Conservation (phyloP, 805 yeast species). For the Schizosaccharomyces japonicus region DNA sequence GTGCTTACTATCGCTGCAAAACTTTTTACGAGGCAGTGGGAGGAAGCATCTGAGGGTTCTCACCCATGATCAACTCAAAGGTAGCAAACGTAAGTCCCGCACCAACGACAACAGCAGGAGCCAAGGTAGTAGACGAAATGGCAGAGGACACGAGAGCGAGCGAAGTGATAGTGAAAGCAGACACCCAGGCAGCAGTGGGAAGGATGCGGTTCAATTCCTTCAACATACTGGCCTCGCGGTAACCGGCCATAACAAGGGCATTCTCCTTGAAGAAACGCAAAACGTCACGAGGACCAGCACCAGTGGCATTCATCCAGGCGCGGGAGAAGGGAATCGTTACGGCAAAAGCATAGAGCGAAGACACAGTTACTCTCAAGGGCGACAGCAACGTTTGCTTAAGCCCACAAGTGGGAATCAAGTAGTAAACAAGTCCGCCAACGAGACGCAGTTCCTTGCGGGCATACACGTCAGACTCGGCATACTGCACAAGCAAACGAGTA, state of each 20-base stretch:
- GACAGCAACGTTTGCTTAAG: conserved; percentile 66
- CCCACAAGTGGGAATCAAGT: conserved; percentile 81
- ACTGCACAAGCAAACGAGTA: conserved; percentile 1
- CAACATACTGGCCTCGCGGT: conserved; percentile 79
- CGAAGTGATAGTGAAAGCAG: conserved; percentile 95
- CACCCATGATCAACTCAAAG: background rate
- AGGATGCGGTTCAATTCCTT: conserved; percentile 81
- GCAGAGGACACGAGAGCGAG: conserved; percentile 81
- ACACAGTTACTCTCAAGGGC: conserved; percentile 68
- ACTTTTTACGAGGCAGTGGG: no score
- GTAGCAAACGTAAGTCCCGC: background rate
- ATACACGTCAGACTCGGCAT: background rate
- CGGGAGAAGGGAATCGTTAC: conserved; percentile 87
- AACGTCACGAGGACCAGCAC: conserved; percentile 83
- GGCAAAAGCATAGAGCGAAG: conserved; percentile 58
- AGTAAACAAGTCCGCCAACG: conserved; percentile 68
- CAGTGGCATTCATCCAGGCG: conserved; percentile 95
- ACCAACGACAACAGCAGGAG: background rate
- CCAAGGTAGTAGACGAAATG: conserved; percentile 21
- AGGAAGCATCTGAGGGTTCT: no score
- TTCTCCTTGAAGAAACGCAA: conserved; percentile 96
- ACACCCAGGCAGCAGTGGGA: conserved; percentile 96
- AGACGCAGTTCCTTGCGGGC: conserved; percentile 37
- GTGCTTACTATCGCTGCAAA: no score
- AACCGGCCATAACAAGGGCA: conserved; percentile 88